phyloP scores from a whole-genome alignment of 2,329 filamentous ascomycete species.

The Dactylella cylindrospora region DNA sequence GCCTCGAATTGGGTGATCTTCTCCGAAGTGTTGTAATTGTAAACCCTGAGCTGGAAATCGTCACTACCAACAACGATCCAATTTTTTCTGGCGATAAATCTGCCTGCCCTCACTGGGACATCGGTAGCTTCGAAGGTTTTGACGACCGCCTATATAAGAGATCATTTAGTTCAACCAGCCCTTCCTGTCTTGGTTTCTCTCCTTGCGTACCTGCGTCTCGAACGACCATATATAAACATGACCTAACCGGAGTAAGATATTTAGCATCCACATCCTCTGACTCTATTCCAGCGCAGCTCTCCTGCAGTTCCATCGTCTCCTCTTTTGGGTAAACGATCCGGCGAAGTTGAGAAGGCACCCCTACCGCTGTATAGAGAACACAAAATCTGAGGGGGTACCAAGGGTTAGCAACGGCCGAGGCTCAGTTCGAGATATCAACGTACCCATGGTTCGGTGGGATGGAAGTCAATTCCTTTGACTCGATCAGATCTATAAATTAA shows the following conservation, averaged over 20 bases:
- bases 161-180: conserved; percentile 44
- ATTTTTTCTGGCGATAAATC: conserved; percentile 96
- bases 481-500: conserved; percentile 69
- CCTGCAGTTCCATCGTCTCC: conserved; percentile 6
- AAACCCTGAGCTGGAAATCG: conserved; percentile 84
- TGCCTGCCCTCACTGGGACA: conserved; percentile 92
- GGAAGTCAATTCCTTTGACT: conserved; percentile 96
- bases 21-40: conserved; percentile 99
- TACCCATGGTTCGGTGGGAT: conserved; percentile 94
- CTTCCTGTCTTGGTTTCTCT: neutral
- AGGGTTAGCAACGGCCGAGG: no score
- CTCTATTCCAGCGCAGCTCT: conserved; percentile 11
- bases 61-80: conserved; percentile 97
- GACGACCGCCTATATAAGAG: conserved; percentile 69
- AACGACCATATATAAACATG: conserved; percentile 99
- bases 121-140: conserved; percentile 99
- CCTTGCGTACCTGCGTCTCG: conserved; percentile 69
- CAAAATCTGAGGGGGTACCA: conserved; percentile 61
- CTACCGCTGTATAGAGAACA: conserved; percentile 94
- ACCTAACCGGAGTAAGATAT: conserved; percentile 58
- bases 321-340: conserved; percentile 49
- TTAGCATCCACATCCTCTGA: conserved; percentile 11
- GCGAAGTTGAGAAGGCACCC: conserved; percentile 50
- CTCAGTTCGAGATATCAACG: conserved; percentile 46
- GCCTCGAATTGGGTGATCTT: conserved; percentile 97